Evolutionary conservation across 345 rosid species (phyloP).

Genomic region (Corchorus capsularis): DNA sequence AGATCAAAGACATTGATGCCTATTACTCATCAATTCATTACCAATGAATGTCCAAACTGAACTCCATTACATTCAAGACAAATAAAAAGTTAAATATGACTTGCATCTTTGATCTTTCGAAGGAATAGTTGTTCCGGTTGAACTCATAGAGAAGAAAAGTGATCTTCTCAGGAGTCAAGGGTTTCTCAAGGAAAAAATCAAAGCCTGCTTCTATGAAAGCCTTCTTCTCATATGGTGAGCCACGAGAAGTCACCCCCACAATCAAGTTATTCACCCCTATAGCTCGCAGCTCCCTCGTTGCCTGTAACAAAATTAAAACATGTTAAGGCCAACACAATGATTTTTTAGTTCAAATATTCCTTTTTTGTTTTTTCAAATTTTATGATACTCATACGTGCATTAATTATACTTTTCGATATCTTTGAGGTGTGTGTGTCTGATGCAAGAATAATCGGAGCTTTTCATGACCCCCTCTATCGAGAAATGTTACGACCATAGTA

Average conservation of each 20-base stretch:
- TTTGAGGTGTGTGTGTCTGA: not conserved
- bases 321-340: not conserved
- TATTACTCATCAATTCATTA: too few species aligned
- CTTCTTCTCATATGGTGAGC: not conserved
- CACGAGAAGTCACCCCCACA: constrained; percentile 39
- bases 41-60: too few species aligned
- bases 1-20: too few species aligned
- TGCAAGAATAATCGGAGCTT: too few species aligned
- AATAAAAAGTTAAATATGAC: not conserved
- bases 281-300: constrained; percentile 36
- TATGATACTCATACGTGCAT: too few species aligned
- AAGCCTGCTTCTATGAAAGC: constrained; percentile 37
- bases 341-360: too few species aligned
- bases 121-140: not conserved
- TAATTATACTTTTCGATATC: not conserved
- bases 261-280: constrained; percentile 40
- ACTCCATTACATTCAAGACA: too few species aligned
- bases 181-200: constrained; percentile 35
- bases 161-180: constrained; percentile 26
- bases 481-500: too few species aligned
- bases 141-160: constrained; percentile 1
- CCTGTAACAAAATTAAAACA: constrained; percentile 18
- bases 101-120: too few species aligned
- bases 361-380: not conserved
- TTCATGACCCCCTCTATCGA: too few species aligned